Conservation (phyloP, 2,329 filamentous ascomycete genomes). For the Colletotrichum sp. region DNA sequence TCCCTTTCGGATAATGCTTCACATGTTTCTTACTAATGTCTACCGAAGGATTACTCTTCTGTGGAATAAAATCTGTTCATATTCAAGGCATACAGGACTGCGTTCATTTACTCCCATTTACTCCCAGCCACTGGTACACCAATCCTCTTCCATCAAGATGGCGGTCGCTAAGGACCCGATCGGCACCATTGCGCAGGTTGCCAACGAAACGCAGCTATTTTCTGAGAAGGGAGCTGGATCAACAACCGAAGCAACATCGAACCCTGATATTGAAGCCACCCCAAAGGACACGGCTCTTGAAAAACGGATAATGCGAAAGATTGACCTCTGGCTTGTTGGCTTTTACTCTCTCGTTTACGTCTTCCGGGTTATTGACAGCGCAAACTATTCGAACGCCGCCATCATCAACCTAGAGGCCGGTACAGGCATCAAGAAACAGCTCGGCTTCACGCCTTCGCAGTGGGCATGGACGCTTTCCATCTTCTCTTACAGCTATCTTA, state of each 20-base stretch:
- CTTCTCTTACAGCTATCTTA: background rate
- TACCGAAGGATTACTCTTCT: background rate
- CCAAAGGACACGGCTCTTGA: background rate
- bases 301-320: background rate
- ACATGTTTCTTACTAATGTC: background rate
- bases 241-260: background rate
- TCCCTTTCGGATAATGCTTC: background rate
- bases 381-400: background rate
- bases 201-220: background rate
- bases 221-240: background rate
- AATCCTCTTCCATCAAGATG: background rate
- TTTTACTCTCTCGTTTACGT: background rate
- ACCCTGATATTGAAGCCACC: background rate
- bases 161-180: background rate
- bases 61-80: background rate
- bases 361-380: background rate
- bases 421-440: background rate
- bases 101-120: background rate
- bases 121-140: background rate
- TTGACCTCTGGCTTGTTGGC: background rate
- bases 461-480: background rate
- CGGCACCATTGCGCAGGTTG: background rate
- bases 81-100: background rate
- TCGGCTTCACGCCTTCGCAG: background rate
- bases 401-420: background rate